A percentile compares a stretch with the other conserved stretches of the same genome.
Conservation (phyloP, 371 early-diverging fungal species). For the Mucor racemosus region DNA sequence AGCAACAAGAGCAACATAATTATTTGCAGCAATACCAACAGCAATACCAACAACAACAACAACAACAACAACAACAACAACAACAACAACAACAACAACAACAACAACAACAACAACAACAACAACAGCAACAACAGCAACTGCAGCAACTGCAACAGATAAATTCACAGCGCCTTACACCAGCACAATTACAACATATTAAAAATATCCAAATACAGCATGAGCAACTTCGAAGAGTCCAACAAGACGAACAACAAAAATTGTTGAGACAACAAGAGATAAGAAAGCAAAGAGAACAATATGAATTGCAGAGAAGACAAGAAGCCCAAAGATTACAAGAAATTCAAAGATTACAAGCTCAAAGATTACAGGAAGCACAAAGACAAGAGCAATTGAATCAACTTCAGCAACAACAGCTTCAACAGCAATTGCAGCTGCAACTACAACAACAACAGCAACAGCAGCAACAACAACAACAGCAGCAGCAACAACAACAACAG, state of each 20-base stretch:
- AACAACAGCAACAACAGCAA: slow-evolving; percentile 13
- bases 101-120: not conserved
- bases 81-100: slow-evolving; percentile 2
- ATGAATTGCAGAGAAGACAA: slow-evolving; percentile 4
- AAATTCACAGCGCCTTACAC: slow-evolving; percentile 1
- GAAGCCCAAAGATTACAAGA: slow-evolving; percentile 2
- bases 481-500: not conserved
- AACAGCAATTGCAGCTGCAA: not conserved
- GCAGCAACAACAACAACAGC: not conserved
- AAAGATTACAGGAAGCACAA: slow-evolving; percentile 11
- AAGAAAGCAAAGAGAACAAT: slow-evolving; percentile 5
- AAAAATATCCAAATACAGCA: slow-evolving; percentile 10
- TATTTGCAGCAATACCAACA: not conserved
- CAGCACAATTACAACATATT: slow-evolving; percentile 4
- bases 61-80: slow-evolving; percentile 4
- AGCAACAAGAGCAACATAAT: not conserved
- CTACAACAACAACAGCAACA: not conserved
- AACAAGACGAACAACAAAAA: slow-evolving; percentile 16
- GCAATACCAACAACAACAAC: not conserved
- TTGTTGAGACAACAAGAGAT: not conserved
- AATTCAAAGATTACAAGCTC: not conserved
- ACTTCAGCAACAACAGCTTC: not conserved
- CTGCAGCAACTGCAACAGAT: slow-evolving; percentile 9
- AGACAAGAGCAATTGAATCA: slow-evolving; percentile 1
- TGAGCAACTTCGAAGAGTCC: not conserved